phyloP scores from a whole-genome alignment of 768 basidiomycete genomes.

The Tulasnella sp. region DNA sequence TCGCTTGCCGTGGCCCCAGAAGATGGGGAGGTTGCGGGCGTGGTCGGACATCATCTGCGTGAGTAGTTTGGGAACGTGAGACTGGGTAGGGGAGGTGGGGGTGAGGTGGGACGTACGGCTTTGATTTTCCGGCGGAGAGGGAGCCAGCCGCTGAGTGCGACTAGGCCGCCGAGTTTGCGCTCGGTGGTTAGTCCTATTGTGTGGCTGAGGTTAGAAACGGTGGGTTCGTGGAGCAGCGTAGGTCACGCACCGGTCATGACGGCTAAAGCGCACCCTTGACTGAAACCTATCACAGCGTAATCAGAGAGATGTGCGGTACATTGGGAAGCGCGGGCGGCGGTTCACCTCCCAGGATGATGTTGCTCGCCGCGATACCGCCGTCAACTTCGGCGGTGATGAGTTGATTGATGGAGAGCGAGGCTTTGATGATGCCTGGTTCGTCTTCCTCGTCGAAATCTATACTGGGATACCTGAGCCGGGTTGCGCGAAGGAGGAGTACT shows the following conservation, averaged over 20 bases:
- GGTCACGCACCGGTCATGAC: constrained; percentile 48
- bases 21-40: constrained; percentile 56
- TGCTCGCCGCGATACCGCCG: constrained; percentile 50
- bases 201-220: background rate
- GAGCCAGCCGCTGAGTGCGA: constrained; percentile 68
- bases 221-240: no score
- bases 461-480: no score
- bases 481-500: background rate
- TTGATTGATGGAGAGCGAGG: constrained; percentile 47
- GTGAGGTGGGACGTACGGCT: constrained; percentile 34
- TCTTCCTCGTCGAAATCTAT: constrained; percentile 42
- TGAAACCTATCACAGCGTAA: background rate
- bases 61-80: no score
- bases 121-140: constrained; percentile 56
- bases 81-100: no score
- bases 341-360: constrained; percentile 83
- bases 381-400: constrained; percentile 68
- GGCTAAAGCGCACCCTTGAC: constrained; percentile 42
- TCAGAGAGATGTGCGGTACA: background rate
- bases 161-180: constrained; percentile 58
- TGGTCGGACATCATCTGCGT: constrained; percentile 50
- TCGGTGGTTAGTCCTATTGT: constrained; percentile 41
- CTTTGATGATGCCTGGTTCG: constrained; percentile 59
- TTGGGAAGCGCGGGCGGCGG: background rate
- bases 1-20: constrained; percentile 73